phyloP scores from a whole-genome alignment of 2,329 filamentous ascomycete species.

The Penicillium oxalicum region DNA sequence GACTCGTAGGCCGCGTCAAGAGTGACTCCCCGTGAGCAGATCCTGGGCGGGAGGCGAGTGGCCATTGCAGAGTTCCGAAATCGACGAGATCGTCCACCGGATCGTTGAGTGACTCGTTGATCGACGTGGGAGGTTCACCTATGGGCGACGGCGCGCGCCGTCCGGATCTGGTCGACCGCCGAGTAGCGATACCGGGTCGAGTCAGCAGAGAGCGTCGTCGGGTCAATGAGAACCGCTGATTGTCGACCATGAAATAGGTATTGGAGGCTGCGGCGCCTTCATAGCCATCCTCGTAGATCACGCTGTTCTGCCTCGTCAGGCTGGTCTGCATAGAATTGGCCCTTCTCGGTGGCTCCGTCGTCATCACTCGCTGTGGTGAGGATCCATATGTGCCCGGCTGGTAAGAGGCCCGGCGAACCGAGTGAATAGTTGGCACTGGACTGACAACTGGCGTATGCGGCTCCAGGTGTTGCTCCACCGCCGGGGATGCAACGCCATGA shows the following conservation, averaged over 20 bases:
- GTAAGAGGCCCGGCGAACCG: conserved; percentile 18
- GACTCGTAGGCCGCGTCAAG: conserved; percentile 20
- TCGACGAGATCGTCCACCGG: conserved; percentile 8
- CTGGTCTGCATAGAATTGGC: conserved; percentile 28
- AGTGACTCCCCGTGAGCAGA: conserved; percentile 6
- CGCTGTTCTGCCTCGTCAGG: conserved; percentile 20
- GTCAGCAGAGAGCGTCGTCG: conserved; percentile 34
- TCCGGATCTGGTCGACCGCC: conserved; percentile 23
- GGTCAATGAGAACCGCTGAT: conserved; percentile 32
- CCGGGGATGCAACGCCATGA: neutral
- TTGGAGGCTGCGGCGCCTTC: conserved; percentile 29
- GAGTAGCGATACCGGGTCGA: conserved; percentile 32
- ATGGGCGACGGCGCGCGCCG: conserved; percentile 21
- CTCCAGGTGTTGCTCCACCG: neutral
- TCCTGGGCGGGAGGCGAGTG: conserved; percentile 15
- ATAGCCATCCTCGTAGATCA: conserved; percentile 20
- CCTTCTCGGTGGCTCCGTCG: conserved; percentile 18
- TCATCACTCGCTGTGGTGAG: conserved; percentile 11
- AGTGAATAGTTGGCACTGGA: conserved; percentile 16
- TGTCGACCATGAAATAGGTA: conserved; percentile 29
- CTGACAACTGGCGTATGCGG: conserved; percentile 6
- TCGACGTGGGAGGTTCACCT: conserved; percentile 13
- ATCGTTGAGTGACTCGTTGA: conserved; percentile 5
- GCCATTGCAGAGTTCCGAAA: conserved; percentile 14
- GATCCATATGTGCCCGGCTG: conserved; percentile 16